A percentile compares a stretch with the other conserved stretches of the same genome.
Conservation (phyloP, 164 flowering plant species). For the Tetrastigma voinierianum region DNA sequence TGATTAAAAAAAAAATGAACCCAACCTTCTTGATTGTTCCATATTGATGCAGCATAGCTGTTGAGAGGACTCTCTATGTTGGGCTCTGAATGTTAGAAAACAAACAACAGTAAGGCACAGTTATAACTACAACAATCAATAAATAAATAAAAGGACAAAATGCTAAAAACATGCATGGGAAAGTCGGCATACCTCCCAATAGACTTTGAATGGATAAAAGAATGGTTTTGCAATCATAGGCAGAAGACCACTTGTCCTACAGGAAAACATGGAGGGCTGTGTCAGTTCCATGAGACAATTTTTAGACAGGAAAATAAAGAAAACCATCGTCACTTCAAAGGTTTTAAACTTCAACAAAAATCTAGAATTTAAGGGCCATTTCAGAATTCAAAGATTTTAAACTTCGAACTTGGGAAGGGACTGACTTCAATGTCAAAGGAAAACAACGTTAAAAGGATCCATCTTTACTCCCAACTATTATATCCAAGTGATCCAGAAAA, state of each 20-base stretch:
- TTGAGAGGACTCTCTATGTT: constrained; percentile 74
- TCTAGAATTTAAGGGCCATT: background rate
- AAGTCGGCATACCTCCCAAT: constrained; percentile 53
- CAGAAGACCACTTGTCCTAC: constrained; percentile 84
- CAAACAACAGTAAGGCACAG: constrained; percentile 3
- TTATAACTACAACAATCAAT: background rate
- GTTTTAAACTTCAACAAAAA: constrained; percentile 4
- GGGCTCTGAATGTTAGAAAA: constrained; percentile 42
- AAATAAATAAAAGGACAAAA: background rate
- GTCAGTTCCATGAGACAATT: background rate
- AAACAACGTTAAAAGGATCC: background rate
- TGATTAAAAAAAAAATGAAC: background rate
- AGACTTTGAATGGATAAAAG: constrained; percentile 77
- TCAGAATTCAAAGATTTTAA: background rate
- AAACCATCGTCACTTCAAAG: background rate
- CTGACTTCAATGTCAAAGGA: background rate
- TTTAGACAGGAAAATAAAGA: background rate
- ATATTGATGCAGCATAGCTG: constrained; percentile 60
- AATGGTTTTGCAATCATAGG: constrained; percentile 73
- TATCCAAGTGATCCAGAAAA: background rate
- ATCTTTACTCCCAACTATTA: background rate
- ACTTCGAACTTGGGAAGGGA: background rate
- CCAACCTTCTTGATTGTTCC: constrained; percentile 65
- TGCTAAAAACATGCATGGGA: constrained; percentile 2
- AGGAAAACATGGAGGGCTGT: background rate